Evolutionary conservation across 306 rosid genomes (phyloP), one percentile per base, ranked within the genome.

Genomic region (Quercus suber): DNA sequence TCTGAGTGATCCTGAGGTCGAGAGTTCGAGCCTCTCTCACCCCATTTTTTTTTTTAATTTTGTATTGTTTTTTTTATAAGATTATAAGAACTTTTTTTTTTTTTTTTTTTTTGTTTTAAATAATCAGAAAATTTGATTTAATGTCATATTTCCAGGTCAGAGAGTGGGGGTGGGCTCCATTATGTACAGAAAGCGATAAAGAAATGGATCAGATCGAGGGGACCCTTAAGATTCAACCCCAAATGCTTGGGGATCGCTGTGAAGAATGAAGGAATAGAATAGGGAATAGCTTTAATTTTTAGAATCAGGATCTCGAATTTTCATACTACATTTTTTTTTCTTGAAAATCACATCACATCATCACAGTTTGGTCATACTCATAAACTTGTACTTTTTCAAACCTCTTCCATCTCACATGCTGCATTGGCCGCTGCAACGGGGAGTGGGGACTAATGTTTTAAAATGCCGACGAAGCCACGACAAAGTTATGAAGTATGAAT

Each of bases 1-100:
- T 69, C 59, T 69, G 86, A 83, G 83, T 74, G 8, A 78, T 78
- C 80, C 86, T 83, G 83, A 83, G 83, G 83, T 78, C 80, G 83
- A 83, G 86, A 83, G 86, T 79, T 83, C 77, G 80, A 83, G 81
- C 83, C 86, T 82, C 86, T 78, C 83, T 78, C 86, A 59, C 83
- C 86, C 86, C 83, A 19, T 11, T 0, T 37, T 37, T 41, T 41
- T 2, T 23, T 23, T 23, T 23, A 0, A 35, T 35, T 35, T 35
- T 35, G 9, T 6, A 5, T 33, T 1, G 1, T 33, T 33, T 33
- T 5, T 35, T 35, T 35, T 0, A 35, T 5, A 35, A 35, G 41
- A 35, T 1, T n/a, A n/a, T n/a, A n/a, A n/a, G n/a, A n/a, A n/a
- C n/a, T n/a, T 7, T 31, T 2, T 27, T 61, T 61, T 4, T 17